Evolutionary conservation across 305 asterid genomes (phyloP).

Genomic region (Andrographis paniculata): DNA sequence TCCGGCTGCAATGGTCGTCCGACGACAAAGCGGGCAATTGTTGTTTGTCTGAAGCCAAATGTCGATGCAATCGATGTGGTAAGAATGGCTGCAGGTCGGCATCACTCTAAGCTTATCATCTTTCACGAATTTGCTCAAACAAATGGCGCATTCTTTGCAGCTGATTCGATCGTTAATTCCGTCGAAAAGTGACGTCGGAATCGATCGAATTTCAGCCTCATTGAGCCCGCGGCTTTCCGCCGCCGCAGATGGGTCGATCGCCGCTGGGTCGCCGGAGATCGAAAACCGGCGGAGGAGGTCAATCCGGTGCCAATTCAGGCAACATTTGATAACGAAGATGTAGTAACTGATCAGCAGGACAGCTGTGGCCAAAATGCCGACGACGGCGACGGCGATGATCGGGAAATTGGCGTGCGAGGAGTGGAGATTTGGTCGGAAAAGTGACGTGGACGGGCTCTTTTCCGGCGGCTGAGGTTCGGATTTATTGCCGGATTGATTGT

Average conservation of each 20-base stretch:
- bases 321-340: constrained; percentile 79
- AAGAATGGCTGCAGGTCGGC: constrained; percentile 60
- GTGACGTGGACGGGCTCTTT: constrained; percentile 29
- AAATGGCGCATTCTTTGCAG: constrained; percentile 56
- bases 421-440: constrained; percentile 23
- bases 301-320: constrained; percentile 73
- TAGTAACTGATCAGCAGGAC: constrained; percentile 74
- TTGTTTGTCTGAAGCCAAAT: constrained; percentile 85
- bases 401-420: constrained; percentile 61
- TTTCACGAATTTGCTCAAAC: constrained; percentile 60
- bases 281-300: constrained; percentile 58
- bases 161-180: constrained; percentile 7
- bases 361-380: constrained; percentile 68
- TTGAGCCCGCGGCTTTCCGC: constrained; percentile 50
- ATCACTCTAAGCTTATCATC: constrained; percentile 58
- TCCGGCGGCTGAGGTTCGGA: constrained; percentile 25
- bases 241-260: constrained; percentile 39
- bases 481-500: constrained; percentile 15
- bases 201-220: constrained; percentile 59
- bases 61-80: constrained; percentile 79
- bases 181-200: constrained; percentile 44
- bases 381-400: constrained; percentile 66
- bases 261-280: constrained; percentile 32
- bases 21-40: constrained; percentile 78
- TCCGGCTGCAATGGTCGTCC: constrained; percentile 48